Base-by-base conservation (phyloP, 768 basidiomycete genomes). In the Boletus sp. region DNA sequence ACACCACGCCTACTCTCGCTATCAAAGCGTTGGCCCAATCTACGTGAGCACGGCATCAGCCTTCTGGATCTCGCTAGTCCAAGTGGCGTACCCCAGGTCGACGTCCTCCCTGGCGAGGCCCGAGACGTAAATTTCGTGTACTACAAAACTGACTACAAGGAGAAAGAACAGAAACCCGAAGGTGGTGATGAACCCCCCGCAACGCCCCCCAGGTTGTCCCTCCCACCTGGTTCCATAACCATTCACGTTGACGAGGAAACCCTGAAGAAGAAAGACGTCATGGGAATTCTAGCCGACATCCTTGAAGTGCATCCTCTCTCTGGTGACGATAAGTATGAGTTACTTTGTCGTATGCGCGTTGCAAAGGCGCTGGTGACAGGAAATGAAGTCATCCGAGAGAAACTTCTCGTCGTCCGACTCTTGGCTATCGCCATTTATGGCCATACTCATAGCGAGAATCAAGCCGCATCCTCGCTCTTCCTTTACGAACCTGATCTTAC, bases 401-500 rank as follows among this genome's bases (percentile, higher is more conserved):
- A 93, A 67, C 81, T 98, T 39, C 80, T 95, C 41, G 75, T 83
- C 55, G 79, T 90, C 41, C 84, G 95, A 54, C 80, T 98, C 23
- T 76, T 97, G 40, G 86, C 96, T 10, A 87, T 96, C 53, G 90
- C 93, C 23, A 90, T 95, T 43, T 98, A 92, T 64, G 90, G 90
- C 30, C 92, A 93, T 69, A 92, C 91, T 49, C 85, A 92, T 65
- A 68, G 77, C 41, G 95, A 98, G 71, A 77, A 79, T 37, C 83
- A 87, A 67, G 89, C 91, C 2, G 80, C 85, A 38, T 83, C 88
- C 5, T 82, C 87, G 8, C 78, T 98, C 40, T 96, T 98, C 75
- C 79, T 98, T 11, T 95, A 93, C 64, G 95, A 98, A 69, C 96
- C 96, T 7, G 95, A 97, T 64, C 78, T 98, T 49, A 85, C 97